phyloP scores from a whole-genome alignment of 805 yeast genomes.

The Yamadazyma endophytica region DNA sequence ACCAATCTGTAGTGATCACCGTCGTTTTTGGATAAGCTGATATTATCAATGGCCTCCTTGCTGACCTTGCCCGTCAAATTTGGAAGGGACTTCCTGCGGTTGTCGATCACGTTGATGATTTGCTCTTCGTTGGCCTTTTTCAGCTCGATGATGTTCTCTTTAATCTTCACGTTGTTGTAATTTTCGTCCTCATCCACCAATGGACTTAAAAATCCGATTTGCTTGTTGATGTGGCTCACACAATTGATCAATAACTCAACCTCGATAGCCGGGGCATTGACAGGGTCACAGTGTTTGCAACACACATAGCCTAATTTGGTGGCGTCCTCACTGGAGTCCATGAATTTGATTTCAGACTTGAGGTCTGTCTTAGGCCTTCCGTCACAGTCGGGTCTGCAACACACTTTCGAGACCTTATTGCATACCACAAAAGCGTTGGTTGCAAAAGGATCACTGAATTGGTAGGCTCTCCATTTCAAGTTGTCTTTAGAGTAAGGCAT shows the following conservation, averaged over 20 bases:
- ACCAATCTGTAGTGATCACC: conserved; percentile 66
- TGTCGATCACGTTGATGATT: conserved; percentile 18
- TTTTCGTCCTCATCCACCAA: conserved; percentile 44
- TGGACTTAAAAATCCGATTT: conserved; percentile 57
- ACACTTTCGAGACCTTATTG: conserved; percentile 35
- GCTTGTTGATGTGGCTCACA: conserved; percentile 50
- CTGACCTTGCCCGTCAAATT: conserved; percentile 10
- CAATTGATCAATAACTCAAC: conserved; percentile 43
- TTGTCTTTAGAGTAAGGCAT: conserved; percentile 42
- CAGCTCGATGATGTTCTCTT: conserved; percentile 29
- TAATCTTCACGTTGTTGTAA: conserved; percentile 29
- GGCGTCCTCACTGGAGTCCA: conserved; percentile 40
- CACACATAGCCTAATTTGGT: conserved; percentile 41
- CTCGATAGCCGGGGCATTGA: conserved; percentile 41
- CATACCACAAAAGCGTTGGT: conserved; percentile 54
- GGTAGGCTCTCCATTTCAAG: conserved; percentile 60
- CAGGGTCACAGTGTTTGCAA: conserved; percentile 57
- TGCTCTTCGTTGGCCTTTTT: conserved; percentile 21
- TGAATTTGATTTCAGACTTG: conserved; percentile 44
- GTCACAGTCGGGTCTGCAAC: conserved; percentile 72
- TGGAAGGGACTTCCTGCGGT: conserved; percentile 27
- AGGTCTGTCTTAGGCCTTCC: conserved; percentile 38
- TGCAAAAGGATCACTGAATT: conserved; percentile 63
- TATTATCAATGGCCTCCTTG: conserved; percentile 4
- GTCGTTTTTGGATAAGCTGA: conserved; percentile 50